These are phyloP conservation scores for Boletus reticuloceps DNA, from an alignment of 768 basidiomycete species.

Conservation along the genomic window DNA sequence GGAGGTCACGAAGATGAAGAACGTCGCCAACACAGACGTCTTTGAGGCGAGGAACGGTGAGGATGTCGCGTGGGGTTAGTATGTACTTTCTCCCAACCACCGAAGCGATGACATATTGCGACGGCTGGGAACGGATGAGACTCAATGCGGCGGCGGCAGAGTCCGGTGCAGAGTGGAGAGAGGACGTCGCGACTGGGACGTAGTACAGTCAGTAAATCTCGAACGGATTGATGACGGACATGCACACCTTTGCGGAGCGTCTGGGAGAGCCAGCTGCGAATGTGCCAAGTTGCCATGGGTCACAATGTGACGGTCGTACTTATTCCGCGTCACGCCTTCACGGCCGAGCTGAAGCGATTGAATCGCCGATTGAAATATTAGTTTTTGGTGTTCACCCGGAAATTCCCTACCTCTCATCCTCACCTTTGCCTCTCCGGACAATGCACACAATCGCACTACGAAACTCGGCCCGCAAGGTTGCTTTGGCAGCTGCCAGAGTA, in stretches of 20 bases:
- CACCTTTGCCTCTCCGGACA: constrained; percentile 45
- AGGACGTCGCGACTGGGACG: constrained; percentile 19
- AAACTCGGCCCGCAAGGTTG: constrained; percentile 78
- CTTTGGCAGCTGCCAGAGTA: constrained; percentile 71
- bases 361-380: constrained; percentile 31
- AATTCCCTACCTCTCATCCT: constrained; percentile 42
- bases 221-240: background rate
- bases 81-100: constrained; percentile 88
- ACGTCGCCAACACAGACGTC: constrained; percentile 84
- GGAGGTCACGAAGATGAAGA: constrained; percentile 77
- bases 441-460: constrained; percentile 86
- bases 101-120: constrained; percentile 87
- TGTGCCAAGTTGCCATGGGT: constrained; percentile 16
- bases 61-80: constrained; percentile 83
- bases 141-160: constrained; percentile 65
- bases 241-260: constrained; percentile 22
- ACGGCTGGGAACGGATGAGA: constrained; percentile 86
- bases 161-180: constrained; percentile 35
- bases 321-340: constrained; percentile 6
- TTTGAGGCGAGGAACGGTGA: constrained; percentile 90
- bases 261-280: constrained; percentile 27
- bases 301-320: constrained; percentile 2
- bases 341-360: constrained; percentile 16
- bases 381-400: constrained; percentile 35
- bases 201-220: constrained; percentile 1